Evolutionary conservation across 257 asterid species (phyloP).

Genomic region (Solanum gandarillasii): DNA sequence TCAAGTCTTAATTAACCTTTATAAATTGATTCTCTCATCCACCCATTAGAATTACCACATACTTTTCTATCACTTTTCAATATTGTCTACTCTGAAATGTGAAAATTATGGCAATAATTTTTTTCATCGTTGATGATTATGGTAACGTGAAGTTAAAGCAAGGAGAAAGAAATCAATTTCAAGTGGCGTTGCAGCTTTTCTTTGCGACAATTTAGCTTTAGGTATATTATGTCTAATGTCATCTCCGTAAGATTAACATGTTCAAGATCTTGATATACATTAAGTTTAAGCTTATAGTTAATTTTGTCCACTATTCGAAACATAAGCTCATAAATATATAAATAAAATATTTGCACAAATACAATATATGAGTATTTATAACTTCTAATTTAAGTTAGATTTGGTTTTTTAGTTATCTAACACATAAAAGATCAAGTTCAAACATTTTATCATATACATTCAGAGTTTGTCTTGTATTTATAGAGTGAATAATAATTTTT

Average conservation of each 20-base stretch:
- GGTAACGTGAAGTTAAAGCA: neutral
- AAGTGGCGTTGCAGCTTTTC: neutral
- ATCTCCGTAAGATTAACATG: neutral
- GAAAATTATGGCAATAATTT: neutral
- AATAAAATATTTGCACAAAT: neutral
- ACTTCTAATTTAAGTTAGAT: neutral
- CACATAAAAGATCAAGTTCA: neutral
- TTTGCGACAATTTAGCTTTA: neutral
- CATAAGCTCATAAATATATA: neutral
- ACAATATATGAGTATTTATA: neutral
- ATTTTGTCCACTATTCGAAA: neutral
- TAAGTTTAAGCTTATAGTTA: too few species aligned
- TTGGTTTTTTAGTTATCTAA: neutral
- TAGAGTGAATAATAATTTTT: too few species aligned
- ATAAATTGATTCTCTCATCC: neutral
- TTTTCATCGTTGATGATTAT: neutral
- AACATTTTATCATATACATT: neutral
- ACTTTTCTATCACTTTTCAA: neutral
- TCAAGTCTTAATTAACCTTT: neutral
- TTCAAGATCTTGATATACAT: neutral
- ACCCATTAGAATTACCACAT: neutral
- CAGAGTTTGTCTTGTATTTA: neutral
- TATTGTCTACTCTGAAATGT: neutral
- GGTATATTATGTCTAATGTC: neutral
- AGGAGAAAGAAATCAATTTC: neutral